phyloP scores from a whole-genome alignment of 257 asterid genomes.

The Nicotiana tomentosiformis region DNA sequence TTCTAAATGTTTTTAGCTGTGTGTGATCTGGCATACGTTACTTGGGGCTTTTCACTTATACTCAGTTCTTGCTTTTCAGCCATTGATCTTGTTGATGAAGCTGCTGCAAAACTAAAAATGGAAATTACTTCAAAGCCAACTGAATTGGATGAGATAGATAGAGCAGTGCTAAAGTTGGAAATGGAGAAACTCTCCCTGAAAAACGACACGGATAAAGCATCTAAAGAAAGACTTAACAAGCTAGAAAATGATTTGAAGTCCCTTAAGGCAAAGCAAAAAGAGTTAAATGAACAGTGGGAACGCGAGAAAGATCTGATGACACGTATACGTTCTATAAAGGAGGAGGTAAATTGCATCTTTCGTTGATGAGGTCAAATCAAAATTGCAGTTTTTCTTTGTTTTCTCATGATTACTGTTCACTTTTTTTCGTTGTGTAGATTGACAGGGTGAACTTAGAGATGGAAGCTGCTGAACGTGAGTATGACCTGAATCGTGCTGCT shows the following conservation, averaged over 20 bases:
- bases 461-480: conserved; percentile 97
- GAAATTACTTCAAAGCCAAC: conserved; percentile 94
- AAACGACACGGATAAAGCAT: conserved; percentile 77
- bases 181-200: conserved; percentile 89
- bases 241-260: conserved; percentile 68
- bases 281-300: conserved; percentile 80
- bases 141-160: conserved; percentile 74
- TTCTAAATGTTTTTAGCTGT: neutral
- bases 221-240: conserved; percentile 72
- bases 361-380: neutral
- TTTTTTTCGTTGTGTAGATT: conserved; percentile 34
- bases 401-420: conserved; percentile 8
- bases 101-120: conserved; percentile 95
- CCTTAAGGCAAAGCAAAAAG: conserved; percentile 61
- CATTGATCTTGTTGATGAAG: conserved; percentile 95
- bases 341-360: conserved; percentile 50
- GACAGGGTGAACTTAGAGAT: conserved; percentile 92
- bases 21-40: neutral
- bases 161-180: conserved; percentile 80
- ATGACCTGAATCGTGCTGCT: conserved; percentile 87
- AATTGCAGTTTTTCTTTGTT: neutral
- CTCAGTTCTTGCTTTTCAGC: conserved; percentile 41
- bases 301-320: conserved; percentile 72
- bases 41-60: neutral
- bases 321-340: conserved; percentile 67